Conservation (phyloP, 805 yeast species). For the Saturnispora serradocipensis region DNA sequence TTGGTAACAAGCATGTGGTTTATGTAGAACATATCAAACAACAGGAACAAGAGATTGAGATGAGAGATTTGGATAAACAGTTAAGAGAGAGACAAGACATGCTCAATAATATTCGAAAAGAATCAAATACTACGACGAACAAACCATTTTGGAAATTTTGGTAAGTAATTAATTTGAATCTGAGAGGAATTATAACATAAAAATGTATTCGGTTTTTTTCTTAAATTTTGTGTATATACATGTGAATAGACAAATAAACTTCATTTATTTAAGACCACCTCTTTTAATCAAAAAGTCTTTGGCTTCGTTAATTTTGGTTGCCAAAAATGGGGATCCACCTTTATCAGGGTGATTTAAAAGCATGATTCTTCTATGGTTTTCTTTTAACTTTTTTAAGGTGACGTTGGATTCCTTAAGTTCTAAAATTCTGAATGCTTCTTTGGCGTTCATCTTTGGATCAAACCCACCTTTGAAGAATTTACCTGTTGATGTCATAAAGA, state of each 20-base stretch:
- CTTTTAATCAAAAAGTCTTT: conserved; percentile 68
- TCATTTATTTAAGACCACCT: conserved; percentile 33
- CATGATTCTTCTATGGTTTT: conserved; percentile 77
- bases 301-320: conserved; percentile 90
- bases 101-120: conserved; percentile 13
- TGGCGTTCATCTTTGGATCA: conserved; percentile 81
- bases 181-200: neutral
- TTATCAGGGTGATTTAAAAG: conserved; percentile 88
- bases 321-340: conserved; percentile 85
- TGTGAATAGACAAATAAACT: conserved; percentile 1
- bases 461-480: conserved; percentile 82
- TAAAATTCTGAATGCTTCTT: conserved; percentile 80
- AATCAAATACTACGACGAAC: conserved; percentile 1
- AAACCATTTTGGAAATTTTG: conserved; percentile 25
- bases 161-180: conserved; percentile 9
- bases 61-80: conserved; percentile 33
- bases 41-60: conserved; percentile 50
- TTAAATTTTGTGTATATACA: conserved; percentile 5
- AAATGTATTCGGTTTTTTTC: neutral
- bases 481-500: conserved; percentile 55
- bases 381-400: conserved; percentile 58
- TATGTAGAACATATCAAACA: conserved; percentile 68
- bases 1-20: conserved; percentile 51
- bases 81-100: conserved; percentile 30
- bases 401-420: conserved; percentile 61